Conservation (phyloP, 179 eudicot genomes). For the Actinidia chinensis region DNA sequence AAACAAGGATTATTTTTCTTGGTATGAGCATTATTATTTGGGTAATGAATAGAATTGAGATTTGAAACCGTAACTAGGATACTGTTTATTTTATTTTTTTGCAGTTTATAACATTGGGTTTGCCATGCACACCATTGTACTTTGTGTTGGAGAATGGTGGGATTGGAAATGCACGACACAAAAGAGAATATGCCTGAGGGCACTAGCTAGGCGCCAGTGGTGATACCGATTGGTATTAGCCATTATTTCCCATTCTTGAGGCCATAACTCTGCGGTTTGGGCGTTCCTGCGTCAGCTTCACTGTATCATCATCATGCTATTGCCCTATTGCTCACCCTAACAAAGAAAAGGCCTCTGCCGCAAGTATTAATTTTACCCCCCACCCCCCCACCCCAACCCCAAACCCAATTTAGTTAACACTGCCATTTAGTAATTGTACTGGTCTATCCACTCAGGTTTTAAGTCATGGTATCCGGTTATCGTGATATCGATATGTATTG, state of each 20-base stretch:
- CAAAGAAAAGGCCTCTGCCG: too few species aligned
- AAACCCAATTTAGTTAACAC: too few species aligned
- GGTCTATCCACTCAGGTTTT: too few species aligned
- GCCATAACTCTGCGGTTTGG: slow-evolving; percentile 83
- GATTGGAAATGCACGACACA: slow-evolving; percentile 67
- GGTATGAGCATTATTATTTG: too few species aligned
- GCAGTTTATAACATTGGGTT: slow-evolving; percentile 94
- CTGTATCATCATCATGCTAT: slow-evolving; percentile 87
- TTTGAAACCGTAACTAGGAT: too few species aligned
- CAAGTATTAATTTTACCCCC: too few species aligned
- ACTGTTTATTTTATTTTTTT: neutral
- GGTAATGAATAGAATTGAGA: too few species aligned
- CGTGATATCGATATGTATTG: too few species aligned
- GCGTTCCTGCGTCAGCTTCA: slow-evolving; percentile 86
- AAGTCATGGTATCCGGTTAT: too few species aligned
- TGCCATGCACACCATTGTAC: slow-evolving; percentile 88
- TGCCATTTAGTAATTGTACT: too few species aligned
- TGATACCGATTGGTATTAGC: slow-evolving; percentile 86
- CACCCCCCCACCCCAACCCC: too few species aligned
- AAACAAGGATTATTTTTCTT: too few species aligned
- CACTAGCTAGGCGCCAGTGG: slow-evolving; percentile 75
- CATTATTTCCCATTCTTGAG: slow-evolving; percentile 87
- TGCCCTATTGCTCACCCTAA: slow-evolving; percentile 81
- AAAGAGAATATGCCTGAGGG: slow-evolving; percentile 60
- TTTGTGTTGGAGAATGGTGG: slow-evolving; percentile 92